These are phyloP conservation scores for Boletus sensibilis DNA, from an alignment of 768 basidiomycete genomes.

Conservation along the genomic window DNA sequence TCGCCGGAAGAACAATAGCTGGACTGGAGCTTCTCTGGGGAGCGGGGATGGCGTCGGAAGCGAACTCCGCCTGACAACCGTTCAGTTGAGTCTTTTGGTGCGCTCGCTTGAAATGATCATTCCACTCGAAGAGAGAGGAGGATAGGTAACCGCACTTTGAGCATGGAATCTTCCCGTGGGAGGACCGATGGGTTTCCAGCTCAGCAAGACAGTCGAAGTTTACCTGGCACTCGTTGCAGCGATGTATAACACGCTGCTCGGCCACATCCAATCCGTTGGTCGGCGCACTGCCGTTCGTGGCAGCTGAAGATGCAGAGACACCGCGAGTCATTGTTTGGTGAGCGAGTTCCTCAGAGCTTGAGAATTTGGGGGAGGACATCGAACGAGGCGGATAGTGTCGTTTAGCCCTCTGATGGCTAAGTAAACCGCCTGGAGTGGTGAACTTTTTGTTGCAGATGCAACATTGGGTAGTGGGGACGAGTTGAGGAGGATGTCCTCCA, in stretches of 20 bases:
- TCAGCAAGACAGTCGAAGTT: conserved; percentile 16
- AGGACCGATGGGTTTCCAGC: conserved; percentile 21
- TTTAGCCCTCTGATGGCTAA: conserved; percentile 25
- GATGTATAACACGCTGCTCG: conserved; percentile 8
- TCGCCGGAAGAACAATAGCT: conserved; percentile 12
- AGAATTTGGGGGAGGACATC: not conserved
- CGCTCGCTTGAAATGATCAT: conserved; percentile 24
- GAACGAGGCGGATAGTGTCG: conserved; percentile 16
- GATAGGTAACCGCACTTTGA: conserved; percentile 24
- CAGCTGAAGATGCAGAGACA: not conserved
- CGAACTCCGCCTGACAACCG: conserved; percentile 6
- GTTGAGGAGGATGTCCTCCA: not conserved
- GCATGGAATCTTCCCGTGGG: conserved; percentile 23
- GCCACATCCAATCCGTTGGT: not conserved
- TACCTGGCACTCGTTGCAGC: conserved; percentile 21
- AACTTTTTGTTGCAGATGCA: conserved; percentile 29
- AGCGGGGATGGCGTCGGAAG: conserved; percentile 2
- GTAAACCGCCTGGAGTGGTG: conserved; percentile 15
- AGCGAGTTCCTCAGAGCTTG: conserved; percentile 1
- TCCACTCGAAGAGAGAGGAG: conserved; percentile 29
- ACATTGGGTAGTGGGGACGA: conserved; percentile 18
- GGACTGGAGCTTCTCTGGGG: conserved; percentile 16
- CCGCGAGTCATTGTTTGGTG: conserved; percentile 3
- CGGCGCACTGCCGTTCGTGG: not conserved
- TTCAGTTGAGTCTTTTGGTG: conserved; percentile 12